These are phyloP conservation scores for Fusarium domesticum DNA, from an alignment of 2,329 filamentous ascomycete species.

Conservation along the genomic window DNA sequence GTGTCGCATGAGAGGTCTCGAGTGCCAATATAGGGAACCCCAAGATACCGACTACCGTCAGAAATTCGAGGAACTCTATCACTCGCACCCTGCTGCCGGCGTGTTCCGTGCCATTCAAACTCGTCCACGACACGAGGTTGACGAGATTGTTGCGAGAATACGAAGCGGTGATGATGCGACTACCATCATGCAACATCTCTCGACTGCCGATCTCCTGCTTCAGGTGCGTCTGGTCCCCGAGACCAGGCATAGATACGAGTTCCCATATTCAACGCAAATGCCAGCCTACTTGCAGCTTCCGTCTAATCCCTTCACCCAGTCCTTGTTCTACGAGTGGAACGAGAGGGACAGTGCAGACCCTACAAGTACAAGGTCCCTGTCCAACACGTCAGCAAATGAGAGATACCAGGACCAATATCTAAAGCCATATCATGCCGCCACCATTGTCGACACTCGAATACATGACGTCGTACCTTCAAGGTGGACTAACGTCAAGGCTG, in stretches of 20 bases:
- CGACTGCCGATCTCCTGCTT: conserved; percentile 4
- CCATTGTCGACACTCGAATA: conserved; percentile 31
- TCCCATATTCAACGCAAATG: neutral
- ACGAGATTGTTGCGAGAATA: conserved; percentile 8
- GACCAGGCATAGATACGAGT: neutral
- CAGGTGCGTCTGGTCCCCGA: neutral
- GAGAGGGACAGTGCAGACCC: neutral
- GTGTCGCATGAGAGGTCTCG: neutral
- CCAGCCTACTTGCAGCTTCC: neutral
- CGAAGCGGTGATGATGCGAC: conserved; percentile 13
- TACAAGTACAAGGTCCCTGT: neutral
- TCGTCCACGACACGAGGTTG: conserved; percentile 11
- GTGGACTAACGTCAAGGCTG: conserved; percentile 13
- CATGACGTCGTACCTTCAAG: conserved; percentile 12
- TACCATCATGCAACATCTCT: conserved; percentile 7
- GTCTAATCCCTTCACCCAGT: conserved; percentile 2
- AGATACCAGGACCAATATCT: neutral
- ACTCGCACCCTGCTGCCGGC: conserved; percentile 5
- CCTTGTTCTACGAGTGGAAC: neutral
- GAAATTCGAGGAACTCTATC: conserved; percentile 1
- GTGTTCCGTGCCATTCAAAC: conserved; percentile 6
- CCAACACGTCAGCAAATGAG: neutral
- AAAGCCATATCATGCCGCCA: conserved; percentile 1
- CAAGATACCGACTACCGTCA: neutral
- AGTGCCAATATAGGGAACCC: neutral